Percentiles rank a stretch among this genome's conserved stretches.
Conservation (phyloP, 306 rosid genomes). For the Dicorynia guianensis region DNA sequence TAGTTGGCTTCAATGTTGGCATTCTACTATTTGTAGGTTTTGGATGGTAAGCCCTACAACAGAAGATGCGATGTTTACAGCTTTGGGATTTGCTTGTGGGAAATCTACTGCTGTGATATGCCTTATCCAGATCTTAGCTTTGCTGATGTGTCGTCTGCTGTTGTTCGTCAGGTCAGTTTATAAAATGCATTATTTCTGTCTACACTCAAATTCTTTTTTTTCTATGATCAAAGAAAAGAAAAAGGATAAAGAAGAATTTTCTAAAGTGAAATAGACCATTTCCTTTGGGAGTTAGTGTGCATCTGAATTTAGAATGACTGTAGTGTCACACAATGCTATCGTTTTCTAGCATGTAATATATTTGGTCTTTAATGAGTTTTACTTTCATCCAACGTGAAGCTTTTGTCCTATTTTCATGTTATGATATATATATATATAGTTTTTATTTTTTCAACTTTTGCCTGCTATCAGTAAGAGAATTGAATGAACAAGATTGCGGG, state of each 20-base stretch:
- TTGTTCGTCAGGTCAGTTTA: conserved; percentile 66
- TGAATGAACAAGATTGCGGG: no score
- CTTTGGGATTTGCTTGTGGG: conserved; percentile 85
- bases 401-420: no score
- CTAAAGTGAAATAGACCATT: not conserved
- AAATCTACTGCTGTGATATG: conserved; percentile 74
- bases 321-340: not conserved
- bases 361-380: not conserved
- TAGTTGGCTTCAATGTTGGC: not conserved
- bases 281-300: not conserved
- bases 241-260: not conserved
- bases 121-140: conserved; percentile 82
- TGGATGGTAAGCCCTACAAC: conserved; percentile 79
- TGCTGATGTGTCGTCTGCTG: conserved; percentile 66
- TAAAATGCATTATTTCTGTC: not conserved
- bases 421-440: no score
- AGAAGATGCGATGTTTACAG: conserved; percentile 83
- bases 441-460: no score
- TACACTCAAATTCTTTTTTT: not conserved
- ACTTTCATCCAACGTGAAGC: no score
- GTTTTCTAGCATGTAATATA: conserved; percentile 5
- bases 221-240: not conserved
- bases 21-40: conserved; percentile 52
- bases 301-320: not conserved
- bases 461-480: no score